Conservation (phyloP, 352 stramenopile genomes). For the Globisporangium acanthophoron region DNA sequence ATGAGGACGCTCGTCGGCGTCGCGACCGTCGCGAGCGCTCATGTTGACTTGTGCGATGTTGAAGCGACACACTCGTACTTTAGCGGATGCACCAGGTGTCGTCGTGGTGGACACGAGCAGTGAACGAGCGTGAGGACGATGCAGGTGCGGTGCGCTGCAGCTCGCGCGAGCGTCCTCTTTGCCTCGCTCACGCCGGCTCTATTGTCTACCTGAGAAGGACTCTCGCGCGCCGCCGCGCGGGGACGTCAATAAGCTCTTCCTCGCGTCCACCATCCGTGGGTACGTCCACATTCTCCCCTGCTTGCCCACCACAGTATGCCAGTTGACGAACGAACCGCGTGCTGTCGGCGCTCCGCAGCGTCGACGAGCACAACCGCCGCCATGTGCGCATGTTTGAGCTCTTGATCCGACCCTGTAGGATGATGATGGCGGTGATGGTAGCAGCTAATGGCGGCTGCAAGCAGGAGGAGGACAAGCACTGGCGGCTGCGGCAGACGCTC, state of each 20-base stretch:
- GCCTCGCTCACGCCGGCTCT: neutral
- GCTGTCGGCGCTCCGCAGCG: constrained; percentile 17
- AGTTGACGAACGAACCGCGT: neutral
- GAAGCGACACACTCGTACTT: neutral
- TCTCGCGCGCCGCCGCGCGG: constrained; percentile 20
- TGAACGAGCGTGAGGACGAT: neutral
- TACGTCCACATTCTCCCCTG: constrained; percentile 9
- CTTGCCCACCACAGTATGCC: neutral
- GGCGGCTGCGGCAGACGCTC: constrained; percentile 33
- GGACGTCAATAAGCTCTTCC: constrained; percentile 68
- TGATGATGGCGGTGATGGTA: no score
- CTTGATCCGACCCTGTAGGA: neutral
- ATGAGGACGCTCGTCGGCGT: neutral
- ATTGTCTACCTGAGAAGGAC: constrained; percentile 17
- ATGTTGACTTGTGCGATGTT: neutral
- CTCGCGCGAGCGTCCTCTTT: neutral
- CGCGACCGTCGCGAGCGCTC: neutral
- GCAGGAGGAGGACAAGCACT: constrained; percentile 57
- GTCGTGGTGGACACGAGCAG: no score
- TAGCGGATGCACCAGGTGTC: no score
- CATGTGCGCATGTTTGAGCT: constrained; percentile 21
- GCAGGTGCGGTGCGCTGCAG: neutral
- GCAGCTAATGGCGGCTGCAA: neutral
- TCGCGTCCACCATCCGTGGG: constrained; percentile 57
- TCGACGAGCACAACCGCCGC: constrained; percentile 55